These are phyloP conservation scores for Annulohypoxylon stygium DNA, from an alignment of 495 filamentous ascomycete species.

Conservation along the genomic window DNA sequence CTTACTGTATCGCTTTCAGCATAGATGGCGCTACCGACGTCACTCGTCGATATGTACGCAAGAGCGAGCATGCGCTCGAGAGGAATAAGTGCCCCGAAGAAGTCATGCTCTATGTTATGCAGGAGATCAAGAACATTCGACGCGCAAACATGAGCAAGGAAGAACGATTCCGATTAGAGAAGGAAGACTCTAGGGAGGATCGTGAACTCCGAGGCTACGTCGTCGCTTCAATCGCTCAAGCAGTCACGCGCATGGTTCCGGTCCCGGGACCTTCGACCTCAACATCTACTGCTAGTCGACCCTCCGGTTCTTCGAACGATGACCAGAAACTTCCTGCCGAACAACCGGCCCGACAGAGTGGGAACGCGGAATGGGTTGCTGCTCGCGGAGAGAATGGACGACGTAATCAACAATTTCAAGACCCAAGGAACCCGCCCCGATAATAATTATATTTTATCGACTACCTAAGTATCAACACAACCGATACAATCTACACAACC, in stretches of 20 bases:
- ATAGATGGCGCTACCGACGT: conserved; percentile 96
- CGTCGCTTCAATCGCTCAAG: conserved; percentile 75
- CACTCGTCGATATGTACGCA: conserved; percentile 93
- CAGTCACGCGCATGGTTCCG: conserved; percentile 62
- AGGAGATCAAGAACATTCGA: conserved; percentile 87
- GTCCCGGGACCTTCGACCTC: conserved; percentile 52
- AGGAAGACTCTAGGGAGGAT: conserved; percentile 90
- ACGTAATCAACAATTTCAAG: conserved; percentile 55
- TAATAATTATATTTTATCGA: conserved; percentile 13
- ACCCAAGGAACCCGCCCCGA: conserved; percentile 50
- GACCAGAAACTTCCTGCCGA: conserved; percentile 67
- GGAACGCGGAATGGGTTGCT: conserved; percentile 73
- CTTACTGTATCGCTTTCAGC: conserved; percentile 97
- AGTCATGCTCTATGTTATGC: conserved; percentile 86
- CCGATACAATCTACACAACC: not conserved
- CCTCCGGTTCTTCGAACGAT: conserved; percentile 47
- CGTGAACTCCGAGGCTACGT: conserved; percentile 83
- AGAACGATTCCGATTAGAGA: conserved; percentile 82
- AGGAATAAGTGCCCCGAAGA: conserved; percentile 85
- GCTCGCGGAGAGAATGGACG: conserved; percentile 68
- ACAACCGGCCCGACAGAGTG: conserved; percentile 69
- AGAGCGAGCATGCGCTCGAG: conserved; percentile 76
- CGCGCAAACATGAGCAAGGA: conserved; percentile 83
- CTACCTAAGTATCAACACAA: not conserved
- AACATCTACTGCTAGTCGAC: conserved; percentile 42